These are phyloP conservation scores for Primulina huaijiensis DNA, from an alignment of 257 asterid species.

Conservation along the genomic window DNA sequence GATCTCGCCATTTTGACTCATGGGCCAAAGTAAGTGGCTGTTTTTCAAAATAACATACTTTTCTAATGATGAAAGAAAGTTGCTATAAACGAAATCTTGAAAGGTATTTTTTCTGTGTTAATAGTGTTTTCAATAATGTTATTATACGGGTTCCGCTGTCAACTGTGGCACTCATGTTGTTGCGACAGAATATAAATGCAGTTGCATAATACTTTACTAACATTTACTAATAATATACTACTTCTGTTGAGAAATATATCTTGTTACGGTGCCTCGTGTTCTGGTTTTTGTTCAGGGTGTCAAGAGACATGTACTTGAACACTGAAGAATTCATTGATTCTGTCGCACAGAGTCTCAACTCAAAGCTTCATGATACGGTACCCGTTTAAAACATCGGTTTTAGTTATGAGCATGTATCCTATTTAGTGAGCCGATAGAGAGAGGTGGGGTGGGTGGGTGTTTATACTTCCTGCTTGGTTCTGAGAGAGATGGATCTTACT, in stretches of 20 bases:
- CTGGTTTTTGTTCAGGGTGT: conserved; percentile 50
- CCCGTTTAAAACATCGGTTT: conserved; percentile 27
- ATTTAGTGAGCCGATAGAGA: not conserved
- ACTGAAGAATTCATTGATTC: conserved; percentile 79
- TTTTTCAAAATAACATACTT: not conserved
- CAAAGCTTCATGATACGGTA: conserved; percentile 40
- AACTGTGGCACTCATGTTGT: not conserved
- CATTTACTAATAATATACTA: not conserved
- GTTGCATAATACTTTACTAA: not conserved
- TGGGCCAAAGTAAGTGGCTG: conserved; percentile 71
- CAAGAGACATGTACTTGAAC: conserved; percentile 71
- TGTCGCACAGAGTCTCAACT: conserved; percentile 59
- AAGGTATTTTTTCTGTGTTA: not conserved
- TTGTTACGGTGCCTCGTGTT: conserved; percentile 20
- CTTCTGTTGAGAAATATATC: not conserved
- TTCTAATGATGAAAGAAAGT: not conserved
- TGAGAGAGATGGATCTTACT: no score
- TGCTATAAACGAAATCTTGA: not conserved
- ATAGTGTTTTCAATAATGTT: no score
- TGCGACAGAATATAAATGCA: not conserved
- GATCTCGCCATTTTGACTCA: conserved; percentile 79
- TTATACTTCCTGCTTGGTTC: no score
- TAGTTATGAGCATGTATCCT: not conserved
- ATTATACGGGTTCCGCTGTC: no score
- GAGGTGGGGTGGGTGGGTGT: not conserved